These are phyloP conservation scores for Epichloe baconii DNA, from an alignment of 2,329 filamentous ascomycete genomes.

Conservation along the genomic window DNA sequence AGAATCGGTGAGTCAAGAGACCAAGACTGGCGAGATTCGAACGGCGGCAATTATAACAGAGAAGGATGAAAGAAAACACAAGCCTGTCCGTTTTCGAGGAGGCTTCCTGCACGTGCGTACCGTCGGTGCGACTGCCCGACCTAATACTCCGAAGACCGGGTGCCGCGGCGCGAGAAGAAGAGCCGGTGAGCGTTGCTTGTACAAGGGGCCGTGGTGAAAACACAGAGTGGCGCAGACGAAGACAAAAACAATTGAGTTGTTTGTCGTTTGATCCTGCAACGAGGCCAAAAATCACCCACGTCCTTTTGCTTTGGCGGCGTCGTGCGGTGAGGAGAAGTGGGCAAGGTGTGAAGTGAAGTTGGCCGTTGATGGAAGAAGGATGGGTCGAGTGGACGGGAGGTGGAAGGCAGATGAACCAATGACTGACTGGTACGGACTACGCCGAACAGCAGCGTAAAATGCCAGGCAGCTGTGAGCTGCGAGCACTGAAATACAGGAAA, in stretches of 20 bases:
- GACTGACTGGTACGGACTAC: too few species aligned
- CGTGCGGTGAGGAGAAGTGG: neutral
- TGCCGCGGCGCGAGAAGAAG: constrained; percentile 1
- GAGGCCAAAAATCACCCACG: neutral
- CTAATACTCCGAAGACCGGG: neutral
- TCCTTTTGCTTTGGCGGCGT: neutral
- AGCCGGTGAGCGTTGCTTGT: neutral
- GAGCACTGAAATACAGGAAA: neutral
- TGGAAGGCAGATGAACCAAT: neutral
- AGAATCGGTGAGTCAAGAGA: neutral
- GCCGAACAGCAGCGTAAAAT: too few species aligned
- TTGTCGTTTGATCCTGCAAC: neutral
- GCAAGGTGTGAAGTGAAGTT: neutral
- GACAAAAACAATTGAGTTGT: neutral
- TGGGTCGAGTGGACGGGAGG: neutral
- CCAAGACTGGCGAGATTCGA: neutral
- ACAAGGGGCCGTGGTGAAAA: neutral
- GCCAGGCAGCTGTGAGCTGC: neutral
- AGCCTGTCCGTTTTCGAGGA: neutral
- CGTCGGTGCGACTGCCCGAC: constrained; percentile 1
- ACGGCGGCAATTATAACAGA: neutral
- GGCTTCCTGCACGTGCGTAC: constrained; percentile 2
- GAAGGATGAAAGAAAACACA: neutral
- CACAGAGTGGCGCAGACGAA: neutral
- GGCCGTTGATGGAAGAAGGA: neutral